A percentile compares a stretch with the other conserved stretches of the same genome.
phyloP scores from a whole-genome alignment of 192 early-diverging fungal genomes.

The Entomortierella lignicola region DNA sequence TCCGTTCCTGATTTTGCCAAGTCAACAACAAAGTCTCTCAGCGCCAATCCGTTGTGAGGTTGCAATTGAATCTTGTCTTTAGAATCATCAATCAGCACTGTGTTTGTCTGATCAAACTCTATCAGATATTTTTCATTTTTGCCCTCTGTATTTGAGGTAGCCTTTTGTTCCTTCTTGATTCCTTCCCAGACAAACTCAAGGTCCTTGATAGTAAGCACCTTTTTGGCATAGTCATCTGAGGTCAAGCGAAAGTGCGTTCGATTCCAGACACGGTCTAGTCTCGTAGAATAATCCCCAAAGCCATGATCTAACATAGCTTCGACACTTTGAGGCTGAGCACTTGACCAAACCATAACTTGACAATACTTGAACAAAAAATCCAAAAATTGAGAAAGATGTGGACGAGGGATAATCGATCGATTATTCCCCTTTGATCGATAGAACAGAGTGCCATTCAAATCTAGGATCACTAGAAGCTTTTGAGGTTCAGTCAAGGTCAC shows the following conservation, averaged over 20 bases:
- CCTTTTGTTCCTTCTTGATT: conserved; percentile 27
- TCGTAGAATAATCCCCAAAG: conserved; percentile 46
- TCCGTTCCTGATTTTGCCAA: conserved; percentile 34
- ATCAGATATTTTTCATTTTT: not conserved
- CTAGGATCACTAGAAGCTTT: conserved; percentile 69
- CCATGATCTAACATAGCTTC: conserved; percentile 27
- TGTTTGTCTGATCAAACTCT: conserved; percentile 59
- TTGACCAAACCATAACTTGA: conserved; percentile 82
- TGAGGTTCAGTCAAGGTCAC: conserved; percentile 14
- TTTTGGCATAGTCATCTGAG: conserved; percentile 49
- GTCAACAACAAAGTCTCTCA: conserved; percentile 51
- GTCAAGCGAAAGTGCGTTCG: conserved; percentile 63
- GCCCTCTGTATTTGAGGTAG: not conserved
- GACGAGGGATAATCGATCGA: conserved; percentile 59
- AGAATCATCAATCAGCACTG: conserved; percentile 67
- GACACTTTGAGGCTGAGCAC: conserved; percentile 70
- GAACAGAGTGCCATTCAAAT: conserved; percentile 80
- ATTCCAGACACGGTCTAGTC: conserved; percentile 71
- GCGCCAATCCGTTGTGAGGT: conserved; percentile 58
- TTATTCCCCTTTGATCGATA: conserved; percentile 51
- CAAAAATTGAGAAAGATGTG: conserved; percentile 67
- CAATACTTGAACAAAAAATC: conserved; percentile 68
- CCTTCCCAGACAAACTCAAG: conserved; percentile 67
- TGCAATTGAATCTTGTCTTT: conserved; percentile 60
- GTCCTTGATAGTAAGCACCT: conserved; percentile 70